Percentiles rank a stretch among this genome's conserved stretches.
Evolutionary conservation across 2,329 filamentous ascomycete species (phyloP).

Genomic region (Neonectria magnoliae): DNA sequence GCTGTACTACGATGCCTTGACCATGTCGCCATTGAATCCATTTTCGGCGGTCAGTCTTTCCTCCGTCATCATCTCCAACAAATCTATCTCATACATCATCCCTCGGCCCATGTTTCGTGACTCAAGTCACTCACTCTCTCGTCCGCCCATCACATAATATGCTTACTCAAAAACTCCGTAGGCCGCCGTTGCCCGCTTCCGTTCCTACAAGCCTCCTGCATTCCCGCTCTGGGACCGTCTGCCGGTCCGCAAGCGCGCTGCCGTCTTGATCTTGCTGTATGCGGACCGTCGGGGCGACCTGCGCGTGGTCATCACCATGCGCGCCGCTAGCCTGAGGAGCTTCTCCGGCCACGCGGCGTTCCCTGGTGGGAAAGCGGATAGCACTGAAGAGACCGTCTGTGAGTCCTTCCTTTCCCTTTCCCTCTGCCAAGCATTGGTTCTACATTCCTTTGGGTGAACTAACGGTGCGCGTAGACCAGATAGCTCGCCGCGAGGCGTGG

Average conservation of each 20-base stretch:
- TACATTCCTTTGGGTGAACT: not conserved
- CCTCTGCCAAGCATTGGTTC: not conserved
- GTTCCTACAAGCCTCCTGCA: slow-evolving; percentile 68
- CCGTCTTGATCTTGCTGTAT: slow-evolving; percentile 88
- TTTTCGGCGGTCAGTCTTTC: slow-evolving; percentile 61
- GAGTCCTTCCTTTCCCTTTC: slow-evolving; percentile 37
- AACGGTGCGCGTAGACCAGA: slow-evolving; percentile 68
- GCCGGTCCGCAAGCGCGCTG: slow-evolving; percentile 76
- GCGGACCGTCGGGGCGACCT: slow-evolving; percentile 85
- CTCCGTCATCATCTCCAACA: not conserved
- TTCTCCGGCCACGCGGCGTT: slow-evolving; percentile 90
- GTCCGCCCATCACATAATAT: slow-evolving; percentile 4
- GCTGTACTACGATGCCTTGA: slow-evolving; percentile 66
- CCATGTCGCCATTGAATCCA: slow-evolving; percentile 66
- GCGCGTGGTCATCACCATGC: slow-evolving; percentile 75
- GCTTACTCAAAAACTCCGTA: slow-evolving; percentile 43
- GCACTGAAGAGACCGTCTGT: slow-evolving; percentile 68
- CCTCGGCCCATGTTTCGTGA: not conserved
- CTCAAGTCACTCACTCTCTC: not conserved
- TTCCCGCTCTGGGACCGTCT: slow-evolving; percentile 71
- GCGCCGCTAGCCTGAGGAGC: slow-evolving; percentile 69
- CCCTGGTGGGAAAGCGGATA: slow-evolving; percentile 79
- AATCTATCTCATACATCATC: too few relatives aligned
- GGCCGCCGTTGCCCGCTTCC: slow-evolving; percentile 69
- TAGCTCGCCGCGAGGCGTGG: slow-evolving; percentile 87